Evolutionary conservation across 768 basidiomycete genomes (phyloP), one percentile per base, ranked within the genome.

Genomic region (Pholiota microspora): DNA sequence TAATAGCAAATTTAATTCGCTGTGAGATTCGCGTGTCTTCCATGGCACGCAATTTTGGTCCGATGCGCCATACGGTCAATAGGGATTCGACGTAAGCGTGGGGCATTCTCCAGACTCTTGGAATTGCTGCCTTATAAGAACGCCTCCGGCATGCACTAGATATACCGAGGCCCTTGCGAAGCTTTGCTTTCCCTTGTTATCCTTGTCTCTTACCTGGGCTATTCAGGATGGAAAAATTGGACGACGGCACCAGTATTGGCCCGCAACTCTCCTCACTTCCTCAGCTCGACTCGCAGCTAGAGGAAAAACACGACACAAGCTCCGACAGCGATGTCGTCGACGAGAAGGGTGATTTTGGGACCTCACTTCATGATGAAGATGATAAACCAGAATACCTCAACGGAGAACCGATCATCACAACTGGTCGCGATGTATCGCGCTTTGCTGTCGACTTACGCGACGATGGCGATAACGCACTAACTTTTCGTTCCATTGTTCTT

Each of bases 391-490:
- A 66, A 40, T 68, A 61, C 31, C 59, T 65, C 44, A 72, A 75
- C 21, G 74, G 74, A 25, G 75, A 77, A 63, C 73, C 74, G 1
- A 68, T 77, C n/a, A 69, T 77, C 47, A 72, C 67, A 3, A 72
- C 67, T 45, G 82, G 82, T 29, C 63, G 57, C 44, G 82, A 83
- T 60, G 80, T 83, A 52, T 82, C 82, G 0, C 71, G 71, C 27
- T 82, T 75, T 57, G 75, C 78, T n/a, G 73, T 84, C 54, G 82
- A 84, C 60, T 40, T 78, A 18, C 74, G 82, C 23, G 84, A 86
- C 64, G 83, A 84, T 59, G 79, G 75, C 10, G 83, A 83, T 49
- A 67, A 71, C 15, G 75, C 83, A 1, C 62, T 84, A 24, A 84
- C 83, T 0, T 77, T 85, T 60, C 72, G 84, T 23, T 84, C 83